Evolutionary conservation across 106 monocot genomes (phyloP).

Genomic region (Posidonia australis): DNA sequence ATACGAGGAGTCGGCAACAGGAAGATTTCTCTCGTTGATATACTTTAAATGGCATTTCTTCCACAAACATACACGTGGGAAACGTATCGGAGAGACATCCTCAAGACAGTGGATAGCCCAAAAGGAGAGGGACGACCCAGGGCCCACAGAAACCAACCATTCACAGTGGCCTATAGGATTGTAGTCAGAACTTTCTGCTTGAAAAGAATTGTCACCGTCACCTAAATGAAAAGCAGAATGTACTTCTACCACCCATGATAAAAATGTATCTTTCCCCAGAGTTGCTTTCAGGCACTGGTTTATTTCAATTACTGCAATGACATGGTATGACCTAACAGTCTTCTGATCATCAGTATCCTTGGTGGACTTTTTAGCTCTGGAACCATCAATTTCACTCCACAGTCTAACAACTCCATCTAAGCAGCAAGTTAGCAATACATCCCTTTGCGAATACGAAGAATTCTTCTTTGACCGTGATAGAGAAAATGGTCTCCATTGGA

Average conservation of each 20-base stretch:
- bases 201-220: conserved; percentile 21
- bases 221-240: conserved; percentile 31
- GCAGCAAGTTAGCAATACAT: conserved; percentile 78
- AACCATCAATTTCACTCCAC: conserved; percentile 76
- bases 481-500: conserved; percentile 80
- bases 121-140: conserved; percentile 39
- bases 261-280: conserved; percentile 51
- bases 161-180: conserved; percentile 58
- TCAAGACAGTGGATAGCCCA: conserved; percentile 91
- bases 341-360: conserved; percentile 38
- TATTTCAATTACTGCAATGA: conserved; percentile 79
- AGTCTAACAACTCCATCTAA: conserved; percentile 81
- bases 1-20: conserved; percentile 7
- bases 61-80: conserved; percentile 81
- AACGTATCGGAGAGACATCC: conserved; percentile 60
- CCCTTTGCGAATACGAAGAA: conserved; percentile 24
- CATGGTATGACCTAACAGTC: conserved; percentile 39
- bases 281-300: conserved; percentile 47
- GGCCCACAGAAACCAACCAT: conserved; percentile 72
- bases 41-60: conserved; percentile 39
- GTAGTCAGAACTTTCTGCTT: conserved; percentile 17
- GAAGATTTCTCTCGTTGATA: conserved; percentile 1
- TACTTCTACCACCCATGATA: conserved; percentile 61
- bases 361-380: conserved; percentile 26
- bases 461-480: conserved; percentile 15